These are phyloP conservation scores for Tribonema minus DNA, from an alignment of 108 stramenopile species.

Conservation along the genomic window DNA sequence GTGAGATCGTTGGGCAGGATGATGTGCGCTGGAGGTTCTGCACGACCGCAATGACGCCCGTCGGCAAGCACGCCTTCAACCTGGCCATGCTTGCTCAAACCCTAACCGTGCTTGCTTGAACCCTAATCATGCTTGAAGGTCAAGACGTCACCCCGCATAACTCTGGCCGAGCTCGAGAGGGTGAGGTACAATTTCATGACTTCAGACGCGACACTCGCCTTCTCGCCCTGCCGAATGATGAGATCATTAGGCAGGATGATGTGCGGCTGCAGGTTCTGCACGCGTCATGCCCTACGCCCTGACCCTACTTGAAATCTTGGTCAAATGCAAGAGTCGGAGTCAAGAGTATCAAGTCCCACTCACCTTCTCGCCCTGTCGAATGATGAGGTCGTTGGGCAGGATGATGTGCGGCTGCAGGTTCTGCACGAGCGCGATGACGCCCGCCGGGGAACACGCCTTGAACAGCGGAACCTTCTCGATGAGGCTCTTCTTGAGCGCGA, in stretches of 20 bases:
- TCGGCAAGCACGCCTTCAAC: constrained; percentile 8
- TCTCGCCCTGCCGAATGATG: constrained; percentile 9
- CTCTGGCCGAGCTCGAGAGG: too few species aligned
- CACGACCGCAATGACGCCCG: constrained; percentile 4
- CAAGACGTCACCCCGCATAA: too few species aligned
- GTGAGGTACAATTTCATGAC: too few species aligned
- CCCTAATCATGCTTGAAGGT: too few species aligned
- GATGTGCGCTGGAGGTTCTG: neutral
- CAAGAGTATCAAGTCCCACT: too few species aligned
- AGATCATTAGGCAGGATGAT: constrained; percentile 12
- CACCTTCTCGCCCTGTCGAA: constrained; percentile 5
- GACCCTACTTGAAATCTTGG: too few species aligned
- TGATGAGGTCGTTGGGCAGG: constrained; percentile 9
- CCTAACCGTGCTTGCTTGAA: neutral
- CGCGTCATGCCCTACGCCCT: too few species aligned
- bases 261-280: constrained; percentile 1
- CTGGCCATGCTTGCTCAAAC: neutral
- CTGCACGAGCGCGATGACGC: constrained; percentile 5
- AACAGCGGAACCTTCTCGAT: constrained; percentile 11
- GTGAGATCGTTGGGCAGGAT: constrained; percentile 12
- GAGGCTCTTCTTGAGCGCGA: constrained; percentile 2
- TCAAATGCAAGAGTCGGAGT: too few species aligned
- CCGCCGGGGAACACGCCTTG: constrained; percentile 11
- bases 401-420: constrained; percentile 5
- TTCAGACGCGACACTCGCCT: too few species aligned